phyloP scores from a whole-genome alignment of 2,329 filamentous ascomycete species.

The Nemania sp. region DNA sequence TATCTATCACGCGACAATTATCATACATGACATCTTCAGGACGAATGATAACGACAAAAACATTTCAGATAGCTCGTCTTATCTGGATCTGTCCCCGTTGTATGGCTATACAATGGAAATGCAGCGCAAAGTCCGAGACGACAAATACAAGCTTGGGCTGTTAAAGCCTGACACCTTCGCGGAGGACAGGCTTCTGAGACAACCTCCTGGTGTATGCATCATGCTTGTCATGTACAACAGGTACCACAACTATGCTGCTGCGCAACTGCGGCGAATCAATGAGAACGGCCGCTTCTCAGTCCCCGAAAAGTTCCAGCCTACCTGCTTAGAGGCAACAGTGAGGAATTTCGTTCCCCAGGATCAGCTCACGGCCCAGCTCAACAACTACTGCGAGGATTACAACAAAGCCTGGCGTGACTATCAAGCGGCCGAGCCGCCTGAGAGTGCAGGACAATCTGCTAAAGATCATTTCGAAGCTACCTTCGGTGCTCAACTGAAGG shows the following conservation, averaged over 20 bases:
- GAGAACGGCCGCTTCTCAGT: neutral
- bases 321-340: neutral
- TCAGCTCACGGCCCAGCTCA: neutral
- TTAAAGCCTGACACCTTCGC: neutral
- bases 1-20: neutral
- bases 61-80: neutral
- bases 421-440: neutral
- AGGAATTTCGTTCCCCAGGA: neutral
- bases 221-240: neutral
- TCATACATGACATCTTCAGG: neutral
- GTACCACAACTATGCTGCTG: neutral
- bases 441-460: neutral
- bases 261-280: neutral
- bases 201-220: neutral
- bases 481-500: neutral
- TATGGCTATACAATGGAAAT: neutral
- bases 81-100: neutral
- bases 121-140: neutral
- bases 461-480: neutral
- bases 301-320: neutral
- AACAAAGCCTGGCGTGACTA: neutral
- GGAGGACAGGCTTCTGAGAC: neutral
- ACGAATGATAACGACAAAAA: neutral
- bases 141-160: neutral
- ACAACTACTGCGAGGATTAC: neutral